phyloP scores from a whole-genome alignment of 2,329 filamentous ascomycete genomes.

The Mollisiaceae sp. region DNA sequence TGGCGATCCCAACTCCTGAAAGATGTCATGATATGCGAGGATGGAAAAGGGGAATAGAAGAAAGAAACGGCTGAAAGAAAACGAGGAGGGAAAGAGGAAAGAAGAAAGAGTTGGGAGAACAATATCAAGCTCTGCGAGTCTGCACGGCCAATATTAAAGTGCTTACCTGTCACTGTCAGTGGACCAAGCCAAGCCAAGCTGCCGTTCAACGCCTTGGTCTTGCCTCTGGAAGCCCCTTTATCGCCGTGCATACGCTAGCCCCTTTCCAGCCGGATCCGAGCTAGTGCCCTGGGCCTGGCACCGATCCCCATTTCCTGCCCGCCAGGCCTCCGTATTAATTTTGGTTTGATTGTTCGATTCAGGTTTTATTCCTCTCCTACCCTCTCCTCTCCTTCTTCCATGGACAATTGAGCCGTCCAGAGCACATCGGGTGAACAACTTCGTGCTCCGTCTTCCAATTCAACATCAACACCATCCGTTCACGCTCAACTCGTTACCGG shows the following conservation, averaged over 20 bases:
- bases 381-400: not conserved
- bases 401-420: conserved; percentile 14
- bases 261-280: not conserved
- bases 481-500: not conserved
- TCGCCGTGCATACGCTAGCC: conserved; percentile 8
- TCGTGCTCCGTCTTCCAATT: conserved; percentile 8
- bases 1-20: not conserved
- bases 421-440: conserved; percentile 2
- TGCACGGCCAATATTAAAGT: not conserved
- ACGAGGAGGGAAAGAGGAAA: not conserved
- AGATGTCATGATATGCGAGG: not conserved
- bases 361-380: conserved; percentile 14
- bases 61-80: no score
- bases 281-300: not conserved
- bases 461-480: conserved; percentile 14
- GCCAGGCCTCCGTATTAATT: conserved; percentile 18
- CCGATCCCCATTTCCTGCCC: conserved; percentile 1
- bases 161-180: not conserved
- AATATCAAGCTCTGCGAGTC: conserved; percentile 6
- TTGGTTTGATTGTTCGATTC: conserved; percentile 13
- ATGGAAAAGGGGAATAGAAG: not conserved
- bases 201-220: not conserved
- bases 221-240: conserved; percentile 6
- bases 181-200: no score
- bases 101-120: conserved; percentile 4